Base-by-base conservation (phyloP, 108 stramenopile genomes). In the Fragilaria radians region DNA sequence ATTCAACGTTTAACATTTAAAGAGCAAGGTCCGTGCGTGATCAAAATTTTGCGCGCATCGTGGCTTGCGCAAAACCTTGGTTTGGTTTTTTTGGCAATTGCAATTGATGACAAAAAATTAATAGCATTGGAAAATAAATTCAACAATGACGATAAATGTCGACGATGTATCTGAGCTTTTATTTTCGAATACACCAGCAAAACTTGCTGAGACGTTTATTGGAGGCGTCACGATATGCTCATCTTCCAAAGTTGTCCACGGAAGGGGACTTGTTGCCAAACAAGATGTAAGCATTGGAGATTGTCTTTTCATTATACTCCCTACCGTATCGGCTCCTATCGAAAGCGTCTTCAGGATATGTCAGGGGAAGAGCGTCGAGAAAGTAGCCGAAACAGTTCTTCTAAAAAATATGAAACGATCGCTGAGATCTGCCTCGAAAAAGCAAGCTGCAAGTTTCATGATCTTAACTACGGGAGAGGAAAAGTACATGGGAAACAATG, bases 231-330 rank as follows among this genome's bases (percentile, higher is more conserved):
- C 36, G 11, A 42, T 42, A 42, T 42, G 11, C 36, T 11, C 36
- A 14, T 7, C 11, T 14, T 42, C 36, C 11, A n/a, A n/a, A n/a
- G 36, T 42, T 7, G 36, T 42, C 11, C 36, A 42, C 14, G 36
- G 36, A 11, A 7, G 36, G 14, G 89, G 89, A 4, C 63, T 91
- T 3, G 58, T 91, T 9, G 73, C 68, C 17, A 85, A 66, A 19
- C 59, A 65, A n/a, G 80, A 78, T 48, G 71, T 91, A n/a, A 23
- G 30, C 0, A 56, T 73, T 22, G 85, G 89, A 52, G 79, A 78
- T 54, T 81, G 81, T 59, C 57, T 91, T 11, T 87, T 91, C 73
- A 73, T 83, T 1, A 80, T 63, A 27, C 80, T 71, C 46, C 70
- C 89, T 14, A 69, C 75, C 7, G 54, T 81, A 5, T 62, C 74